Evolutionary conservation across 2,329 filamentous ascomycete genomes (phyloP), one percentile per base, ranked within the genome.

Genomic region (Fusarium drepaniforme): DNA sequence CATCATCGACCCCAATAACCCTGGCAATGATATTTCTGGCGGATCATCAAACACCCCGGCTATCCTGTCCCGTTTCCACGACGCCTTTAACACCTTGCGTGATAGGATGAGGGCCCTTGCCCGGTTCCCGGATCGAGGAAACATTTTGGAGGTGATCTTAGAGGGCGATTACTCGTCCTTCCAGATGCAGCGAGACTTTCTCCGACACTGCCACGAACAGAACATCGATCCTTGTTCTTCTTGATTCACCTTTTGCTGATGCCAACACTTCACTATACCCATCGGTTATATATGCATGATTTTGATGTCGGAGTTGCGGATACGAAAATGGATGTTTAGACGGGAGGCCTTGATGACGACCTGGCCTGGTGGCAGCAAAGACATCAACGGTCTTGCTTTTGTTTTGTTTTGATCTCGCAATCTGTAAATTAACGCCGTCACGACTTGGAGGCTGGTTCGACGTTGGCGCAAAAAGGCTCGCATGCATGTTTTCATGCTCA

Each of bases 1-100:
- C 11, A 98, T 99, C 78, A 93, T 98, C 68, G 97, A 99, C 80
- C 97, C 97, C 0, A 98, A 98, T 82, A 93, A 94, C 68, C 82
- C 90, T 0, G 85, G 88, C 30, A 98, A 98, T 81, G 97, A 99
- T 79, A 97, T 99, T 30, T 93, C 97, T 0, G 95, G 95, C 12
- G 96, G 96, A 12, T 97, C 95, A 0, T 89, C 87, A 56, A 93
- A 94, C 75, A 94, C 93, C 9, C 75, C 83, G 1, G 85, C 89
- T 11, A 93, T 98, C 59, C 85, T 94, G 74, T 81, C 86, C n/a
- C 87, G 88, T 15, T 98, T 99, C 81, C 85, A 89, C 1, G 84
- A 91, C 3, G 93, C 94, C 0, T 89, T 91, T 79, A 79, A 85
- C 12, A 81, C 82, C 3, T 83, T 97, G 18, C 85, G 87, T 57